Evolutionary conservation across 2,329 filamentous ascomycete species (phyloP).

Genomic region (Cercospora berteroae): DNA sequence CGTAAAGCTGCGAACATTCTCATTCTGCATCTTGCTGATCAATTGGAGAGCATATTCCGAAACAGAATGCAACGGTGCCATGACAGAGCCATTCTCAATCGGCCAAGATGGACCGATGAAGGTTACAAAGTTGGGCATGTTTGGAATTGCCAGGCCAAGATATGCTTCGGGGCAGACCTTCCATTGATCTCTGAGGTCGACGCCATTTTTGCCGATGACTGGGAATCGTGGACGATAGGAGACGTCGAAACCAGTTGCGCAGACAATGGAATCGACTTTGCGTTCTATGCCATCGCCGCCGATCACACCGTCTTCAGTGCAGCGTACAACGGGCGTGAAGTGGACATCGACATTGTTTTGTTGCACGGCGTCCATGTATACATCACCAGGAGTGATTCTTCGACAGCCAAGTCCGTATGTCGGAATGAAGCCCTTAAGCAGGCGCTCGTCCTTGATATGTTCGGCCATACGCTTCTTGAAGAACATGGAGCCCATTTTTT

Average conservation of each 20-base stretch:
- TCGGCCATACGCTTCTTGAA: conserved; percentile 49
- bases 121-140: conserved; percentile 44
- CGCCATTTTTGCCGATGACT: conserved; percentile 43
- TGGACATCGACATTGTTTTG: conserved; percentile 52
- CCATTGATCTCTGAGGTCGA: conserved; percentile 43
- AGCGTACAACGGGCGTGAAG: conserved; percentile 47
- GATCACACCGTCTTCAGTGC: conserved; percentile 49
- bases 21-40: conserved; percentile 49
- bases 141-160: conserved; percentile 43
- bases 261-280: conserved; percentile 46
- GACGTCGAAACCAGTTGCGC: conserved; percentile 47
- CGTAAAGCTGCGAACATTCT: conserved; percentile 44
- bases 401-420: conserved; percentile 49
- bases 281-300: conserved; percentile 45
- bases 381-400: conserved; percentile 51
- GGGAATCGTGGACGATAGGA: conserved; percentile 46
- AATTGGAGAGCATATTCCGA: conserved; percentile 44
- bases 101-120: conserved; percentile 42
- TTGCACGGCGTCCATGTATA: conserved; percentile 52
- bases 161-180: conserved; percentile 41
- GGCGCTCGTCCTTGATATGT: conserved; percentile 51
- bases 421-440: conserved; percentile 50
- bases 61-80: conserved; percentile 42
- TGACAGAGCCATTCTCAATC: conserved; percentile 47
- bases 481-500: conserved; percentile 40